Conservation (phyloP, 208 protist species). For the Trypanosoma lewisi region DNA sequence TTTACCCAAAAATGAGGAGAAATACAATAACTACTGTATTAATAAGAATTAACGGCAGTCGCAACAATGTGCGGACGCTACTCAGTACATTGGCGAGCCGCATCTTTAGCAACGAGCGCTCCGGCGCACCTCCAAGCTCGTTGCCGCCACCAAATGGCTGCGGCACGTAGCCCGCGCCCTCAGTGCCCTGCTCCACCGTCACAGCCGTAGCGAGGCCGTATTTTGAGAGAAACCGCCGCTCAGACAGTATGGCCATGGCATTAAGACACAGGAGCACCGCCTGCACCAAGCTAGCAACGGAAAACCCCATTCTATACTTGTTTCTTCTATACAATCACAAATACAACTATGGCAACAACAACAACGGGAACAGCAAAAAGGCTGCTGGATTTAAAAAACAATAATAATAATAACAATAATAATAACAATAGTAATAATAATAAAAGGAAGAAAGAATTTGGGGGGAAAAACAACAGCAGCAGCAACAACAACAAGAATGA, state of each 20-base stretch:
- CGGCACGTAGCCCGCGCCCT: background rate
- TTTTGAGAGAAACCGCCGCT: slow-evolving; percentile 74
- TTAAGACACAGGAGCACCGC: slow-evolving; percentile 68
- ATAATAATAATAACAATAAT: too few species aligned
- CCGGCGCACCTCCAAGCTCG: slow-evolving; percentile 3
- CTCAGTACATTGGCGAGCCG: slow-evolving; percentile 63
- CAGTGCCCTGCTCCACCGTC: slow-evolving; percentile 12
- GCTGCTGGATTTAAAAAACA: too few species aligned
- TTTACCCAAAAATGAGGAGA: slow-evolving; percentile 64
- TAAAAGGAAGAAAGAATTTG: too few species aligned
- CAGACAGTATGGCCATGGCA: slow-evolving; percentile 81
- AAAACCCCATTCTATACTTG: slow-evolving; percentile 56
- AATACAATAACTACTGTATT: slow-evolving; percentile 72
- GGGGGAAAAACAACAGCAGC: too few species aligned
- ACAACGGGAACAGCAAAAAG: background rate
- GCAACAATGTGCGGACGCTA: slow-evolving; percentile 73
- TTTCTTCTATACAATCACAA: background rate
- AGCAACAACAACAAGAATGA: too few species aligned
- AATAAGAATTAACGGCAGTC: slow-evolving; percentile 76
- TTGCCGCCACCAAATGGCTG: slow-evolving; percentile 9
- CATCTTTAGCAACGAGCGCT: slow-evolving; percentile 23
- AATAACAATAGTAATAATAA: too few species aligned
- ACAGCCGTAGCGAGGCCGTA: slow-evolving; percentile 55
- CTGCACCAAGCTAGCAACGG: slow-evolving; percentile 54
- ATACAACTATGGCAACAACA: background rate